Conservation (phyloP, 2,329 filamentous ascomycete species). For the Magnaporthiopsis rhizophila region DNA sequence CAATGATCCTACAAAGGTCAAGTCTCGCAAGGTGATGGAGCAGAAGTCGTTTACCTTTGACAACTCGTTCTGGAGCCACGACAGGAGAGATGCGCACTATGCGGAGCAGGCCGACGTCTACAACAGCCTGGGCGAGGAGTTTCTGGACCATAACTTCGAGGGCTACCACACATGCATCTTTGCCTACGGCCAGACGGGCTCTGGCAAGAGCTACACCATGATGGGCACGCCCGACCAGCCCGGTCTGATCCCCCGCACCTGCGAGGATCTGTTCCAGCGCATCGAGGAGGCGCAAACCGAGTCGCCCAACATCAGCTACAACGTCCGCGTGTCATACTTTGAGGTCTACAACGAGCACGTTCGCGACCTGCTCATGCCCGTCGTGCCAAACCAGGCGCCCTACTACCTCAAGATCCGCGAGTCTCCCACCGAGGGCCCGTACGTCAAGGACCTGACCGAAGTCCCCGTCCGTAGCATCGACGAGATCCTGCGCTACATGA, state of each 20-base stretch:
- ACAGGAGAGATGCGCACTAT: slow-evolving; percentile 72
- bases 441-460: slow-evolving; percentile 93
- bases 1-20: slow-evolving; percentile 44
- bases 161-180: slow-evolving; percentile 99
- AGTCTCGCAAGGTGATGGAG: slow-evolving; percentile 67
- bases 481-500: slow-evolving; percentile 97
- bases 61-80: slow-evolving; percentile 96
- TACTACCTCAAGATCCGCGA: slow-evolving; percentile 97
- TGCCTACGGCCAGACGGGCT: slow-evolving; percentile 95
- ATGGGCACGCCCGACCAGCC: slow-evolving; percentile 85
- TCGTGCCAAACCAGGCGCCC: slow-evolving; percentile 60
- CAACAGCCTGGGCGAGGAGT: slow-evolving; percentile 88
- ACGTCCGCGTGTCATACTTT: slow-evolving; percentile 95
- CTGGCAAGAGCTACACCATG: slow-evolving; percentile 96
- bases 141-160: slow-evolving; percentile 98
- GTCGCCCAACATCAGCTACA: slow-evolving; percentile 88
- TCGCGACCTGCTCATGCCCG: slow-evolving; percentile 79
- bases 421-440: slow-evolving; percentile 88
- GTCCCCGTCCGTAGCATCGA: slow-evolving; percentile 86
- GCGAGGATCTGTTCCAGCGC: slow-evolving; percentile 89
- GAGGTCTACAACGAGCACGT: slow-evolving; percentile 99
- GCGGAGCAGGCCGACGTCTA: slow-evolving; percentile 91
- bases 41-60: slow-evolving; percentile 94
- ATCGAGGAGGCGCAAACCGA: slow-evolving; percentile 72
- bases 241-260: slow-evolving; percentile 89